Evolutionary conservation across 1,139 yeast genomes (phyloP).

Genomic region (Sugiyamaella novakii): DNA sequence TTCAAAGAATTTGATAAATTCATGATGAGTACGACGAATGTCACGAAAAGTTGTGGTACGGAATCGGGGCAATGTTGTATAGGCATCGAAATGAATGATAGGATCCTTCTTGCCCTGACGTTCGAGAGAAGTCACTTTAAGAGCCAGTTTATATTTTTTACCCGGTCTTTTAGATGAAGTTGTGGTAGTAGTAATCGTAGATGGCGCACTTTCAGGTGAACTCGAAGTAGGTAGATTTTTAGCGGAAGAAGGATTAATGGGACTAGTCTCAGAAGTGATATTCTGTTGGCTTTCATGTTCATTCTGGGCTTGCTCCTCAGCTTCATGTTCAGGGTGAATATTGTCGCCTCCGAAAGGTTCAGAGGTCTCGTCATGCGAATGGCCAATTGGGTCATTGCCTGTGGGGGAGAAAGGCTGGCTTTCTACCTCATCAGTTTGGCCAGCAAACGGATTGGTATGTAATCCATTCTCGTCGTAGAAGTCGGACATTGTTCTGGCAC

Average conservation of each 20-base stretch:
- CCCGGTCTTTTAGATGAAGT: constrained; percentile 21
- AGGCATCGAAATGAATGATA: constrained; percentile 51
- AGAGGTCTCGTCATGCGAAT: neutral
- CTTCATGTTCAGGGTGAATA: constrained; percentile 1
- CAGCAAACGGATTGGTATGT: constrained; percentile 23
- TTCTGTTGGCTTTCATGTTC: too few species aligned
- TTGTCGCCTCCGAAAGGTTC: constrained; percentile 6
- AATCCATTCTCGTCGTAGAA: constrained; percentile 20
- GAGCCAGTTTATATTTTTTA: constrained; percentile 41
- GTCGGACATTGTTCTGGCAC: constrained; percentile 9
- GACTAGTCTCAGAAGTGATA: constrained; percentile 1
- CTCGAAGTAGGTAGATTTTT: constrained; percentile 4
- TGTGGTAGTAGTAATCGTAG: constrained; percentile 10
- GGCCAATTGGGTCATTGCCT: too few species aligned
- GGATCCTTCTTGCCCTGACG: constrained; percentile 54
- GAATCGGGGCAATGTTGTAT: constrained; percentile 60
- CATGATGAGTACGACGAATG: constrained; percentile 78
- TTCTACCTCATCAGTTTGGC: constrained; percentile 11
- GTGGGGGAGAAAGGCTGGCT: too few species aligned
- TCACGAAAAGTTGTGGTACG: constrained; percentile 72
- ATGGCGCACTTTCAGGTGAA: too few species aligned
- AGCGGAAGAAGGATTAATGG: constrained; percentile 5
- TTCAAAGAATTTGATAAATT: constrained; percentile 72
- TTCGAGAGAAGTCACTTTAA: constrained; percentile 52
- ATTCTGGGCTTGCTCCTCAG: too few species aligned